A percentile compares a stretch with the other conserved stretches of the same genome.
Evolutionary conservation across 768 basidiomycete species (phyloP).

Genomic region (Steccherinum ochraceum): DNA sequence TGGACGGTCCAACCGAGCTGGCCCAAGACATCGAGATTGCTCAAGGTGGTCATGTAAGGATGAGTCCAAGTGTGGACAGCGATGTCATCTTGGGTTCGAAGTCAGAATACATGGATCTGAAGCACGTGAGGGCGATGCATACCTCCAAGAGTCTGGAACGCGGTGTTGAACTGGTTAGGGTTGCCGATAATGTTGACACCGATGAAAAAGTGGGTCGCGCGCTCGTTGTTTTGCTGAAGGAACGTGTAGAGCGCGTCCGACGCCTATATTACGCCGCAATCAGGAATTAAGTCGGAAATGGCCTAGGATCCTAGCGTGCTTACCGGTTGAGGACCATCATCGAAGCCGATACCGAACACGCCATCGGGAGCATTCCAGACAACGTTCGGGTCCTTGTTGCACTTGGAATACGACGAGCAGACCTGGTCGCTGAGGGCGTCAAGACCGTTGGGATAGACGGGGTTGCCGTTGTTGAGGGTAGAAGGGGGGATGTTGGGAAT

Average conservation of each 20-base stretch:
- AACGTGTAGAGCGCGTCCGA: slow-evolving; percentile 53
- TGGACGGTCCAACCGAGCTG: slow-evolving; percentile 49
- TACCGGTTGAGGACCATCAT: slow-evolving; percentile 69
- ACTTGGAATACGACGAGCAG: slow-evolving; percentile 76
- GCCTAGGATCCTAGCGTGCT: too few relatives aligned
- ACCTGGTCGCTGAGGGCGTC: slow-evolving; percentile 44
- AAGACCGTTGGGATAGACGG: slow-evolving; percentile 31
- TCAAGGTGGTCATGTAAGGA: slow-evolving; percentile 43
- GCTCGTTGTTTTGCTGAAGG: slow-evolving; percentile 54
- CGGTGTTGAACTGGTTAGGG: slow-evolving; percentile 47
- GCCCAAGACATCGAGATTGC: slow-evolving; percentile 38
- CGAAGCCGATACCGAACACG: slow-evolving; percentile 60
- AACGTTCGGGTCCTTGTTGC: slow-evolving; percentile 47
- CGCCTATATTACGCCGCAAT: too few relatives aligned
- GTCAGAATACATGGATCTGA: background rate
- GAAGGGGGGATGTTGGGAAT: slow-evolving; percentile 66
- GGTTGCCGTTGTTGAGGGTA: slow-evolving; percentile 26
- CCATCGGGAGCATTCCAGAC: slow-evolving; percentile 75
- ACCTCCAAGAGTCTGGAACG: slow-evolving; percentile 30
- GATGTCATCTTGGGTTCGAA: slow-evolving; percentile 27
- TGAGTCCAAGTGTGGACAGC: slow-evolving; percentile 41
- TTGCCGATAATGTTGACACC: slow-evolving; percentile 66
- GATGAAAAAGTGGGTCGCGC: slow-evolving; percentile 88
- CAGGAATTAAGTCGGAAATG: slow-evolving; percentile 28
- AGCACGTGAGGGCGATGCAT: background rate